These are phyloP conservation scores for Botryosphaeria dothidea DNA, from an alignment of 2,329 filamentous ascomycete species.

Conservation along the genomic window DNA sequence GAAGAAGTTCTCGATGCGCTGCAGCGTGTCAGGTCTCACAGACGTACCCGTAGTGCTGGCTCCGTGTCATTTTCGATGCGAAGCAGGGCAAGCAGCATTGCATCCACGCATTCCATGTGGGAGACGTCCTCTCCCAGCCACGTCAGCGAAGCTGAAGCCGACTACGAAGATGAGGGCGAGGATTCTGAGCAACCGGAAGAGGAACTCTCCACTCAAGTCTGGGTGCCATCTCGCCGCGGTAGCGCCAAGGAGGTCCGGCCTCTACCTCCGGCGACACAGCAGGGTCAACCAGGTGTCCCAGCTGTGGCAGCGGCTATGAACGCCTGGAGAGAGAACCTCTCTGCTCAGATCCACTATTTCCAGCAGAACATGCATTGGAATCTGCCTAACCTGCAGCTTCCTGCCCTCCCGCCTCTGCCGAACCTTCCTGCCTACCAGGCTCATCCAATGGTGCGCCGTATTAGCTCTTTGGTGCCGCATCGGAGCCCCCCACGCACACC, in stretches of 20 bases:
- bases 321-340: constrained; percentile 61
- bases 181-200: constrained; percentile 16
- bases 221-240: constrained; percentile 13
- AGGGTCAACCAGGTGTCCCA: not conserved
- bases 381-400: constrained; percentile 58
- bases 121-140: constrained; percentile 43
- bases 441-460: constrained; percentile 67
- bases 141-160: constrained; percentile 14
- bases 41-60: constrained; percentile 65
- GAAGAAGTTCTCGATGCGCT: constrained; percentile 65
- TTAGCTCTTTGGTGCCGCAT: constrained; percentile 72
- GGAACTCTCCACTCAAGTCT: not conserved
- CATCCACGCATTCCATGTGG: constrained; percentile 68
- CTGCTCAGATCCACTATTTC: constrained; percentile 73
- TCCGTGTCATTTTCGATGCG: constrained; percentile 51
- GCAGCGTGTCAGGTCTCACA: constrained; percentile 61
- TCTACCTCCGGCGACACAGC: not conserved
- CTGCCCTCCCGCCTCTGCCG: constrained; percentile 45
- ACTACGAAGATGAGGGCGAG: constrained; percentile 17
- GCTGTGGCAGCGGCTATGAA: constrained; percentile 56
- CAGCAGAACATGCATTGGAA: constrained; percentile 70
- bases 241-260: not conserved
- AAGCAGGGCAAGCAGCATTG: constrained; percentile 66
- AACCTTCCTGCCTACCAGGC: constrained; percentile 72
- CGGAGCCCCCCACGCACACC: constrained; percentile 49